These are phyloP conservation scores for Rauvolfia tetraphylla DNA, from an alignment of 257 asterid genomes.

Conservation along the genomic window DNA sequence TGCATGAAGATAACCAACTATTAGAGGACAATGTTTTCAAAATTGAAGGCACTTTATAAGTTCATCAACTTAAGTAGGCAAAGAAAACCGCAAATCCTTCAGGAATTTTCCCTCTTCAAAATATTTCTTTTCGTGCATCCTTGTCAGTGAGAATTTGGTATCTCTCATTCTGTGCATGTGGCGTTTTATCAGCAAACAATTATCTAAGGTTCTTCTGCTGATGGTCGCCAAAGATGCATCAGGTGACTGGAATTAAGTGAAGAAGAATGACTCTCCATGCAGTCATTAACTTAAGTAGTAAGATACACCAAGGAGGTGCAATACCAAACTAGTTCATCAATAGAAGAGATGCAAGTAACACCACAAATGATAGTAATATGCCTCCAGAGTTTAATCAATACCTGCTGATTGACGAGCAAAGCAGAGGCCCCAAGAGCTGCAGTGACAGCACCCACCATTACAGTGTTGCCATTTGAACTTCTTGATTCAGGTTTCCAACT, in stretches of 20 bases:
- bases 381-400: constrained; percentile 22
- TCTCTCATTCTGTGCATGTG: constrained; percentile 1
- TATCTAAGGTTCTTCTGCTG: background rate
- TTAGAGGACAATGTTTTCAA: constrained; percentile 8
- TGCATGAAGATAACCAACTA: constrained; percentile 21
- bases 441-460: constrained; percentile 82
- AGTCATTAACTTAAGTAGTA: background rate
- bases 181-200: background rate
- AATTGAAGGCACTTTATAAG: background rate
- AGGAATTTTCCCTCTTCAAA: background rate
- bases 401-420: constrained; percentile 65
- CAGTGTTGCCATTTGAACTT: constrained; percentile 31
- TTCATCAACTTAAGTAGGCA: background rate
- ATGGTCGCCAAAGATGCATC: background rate
- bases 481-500: constrained; percentile 32
- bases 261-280: background rate
- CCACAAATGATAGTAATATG: constrained; percentile 8
- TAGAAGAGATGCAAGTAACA: background rate
- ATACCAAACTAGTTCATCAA: background rate
- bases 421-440: constrained; percentile 99
- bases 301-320: background rate
- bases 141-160: background rate
- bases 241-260: background rate
- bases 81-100: background rate
- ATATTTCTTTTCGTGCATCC: background rate